phyloP scores from a whole-genome alignment of 164 flowering plant species.

The Tinospora cordifolia region DNA sequence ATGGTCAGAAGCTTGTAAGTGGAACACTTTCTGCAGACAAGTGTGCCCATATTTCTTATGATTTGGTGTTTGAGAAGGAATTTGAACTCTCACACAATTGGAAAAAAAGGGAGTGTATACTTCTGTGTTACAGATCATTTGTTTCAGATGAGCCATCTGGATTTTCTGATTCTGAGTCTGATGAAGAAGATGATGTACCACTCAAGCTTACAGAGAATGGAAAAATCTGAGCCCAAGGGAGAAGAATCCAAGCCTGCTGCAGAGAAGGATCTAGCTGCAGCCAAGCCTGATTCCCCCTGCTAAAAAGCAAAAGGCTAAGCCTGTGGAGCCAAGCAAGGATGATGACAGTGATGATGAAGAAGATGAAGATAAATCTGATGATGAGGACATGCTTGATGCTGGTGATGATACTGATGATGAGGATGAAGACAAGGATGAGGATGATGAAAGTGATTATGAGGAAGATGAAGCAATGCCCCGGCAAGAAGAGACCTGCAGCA shows the following conservation, averaged over 20 bases:
- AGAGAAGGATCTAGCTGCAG: slow-evolving; percentile 16
- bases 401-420: slow-evolving; percentile 22
- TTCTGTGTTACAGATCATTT: slow-evolving; percentile 41
- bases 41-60: slow-evolving; percentile 42
- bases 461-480: slow-evolving; percentile 39
- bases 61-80: slow-evolving; percentile 64
- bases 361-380: slow-evolving; percentile 32
- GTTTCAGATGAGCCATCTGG: slow-evolving; percentile 20
- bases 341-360: slow-evolving; percentile 19
- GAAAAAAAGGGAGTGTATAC: slow-evolving; percentile 66
- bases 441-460: too few species aligned
- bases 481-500: slow-evolving; percentile 57
- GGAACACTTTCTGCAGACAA: slow-evolving; percentile 52
- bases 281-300: slow-evolving; percentile 19
- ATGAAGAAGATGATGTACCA: slow-evolving; percentile 29
- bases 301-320: slow-evolving; percentile 25
- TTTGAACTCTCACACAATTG: too few species aligned
- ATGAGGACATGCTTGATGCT: slow-evolving; percentile 18
- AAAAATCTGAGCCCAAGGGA: slow-evolving; percentile 21
- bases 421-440: slow-evolving; percentile 25
- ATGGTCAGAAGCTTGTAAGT: slow-evolving; percentile 40
- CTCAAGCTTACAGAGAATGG: slow-evolving; percentile 28
- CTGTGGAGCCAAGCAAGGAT: slow-evolving; percentile 27
- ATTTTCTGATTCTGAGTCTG: slow-evolving; percentile 19
- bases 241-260: too few species aligned